A percentile compares a stretch with the other conserved stretches of the same genome.
Conservation (phyloP, 495 filamentous ascomycete genomes). For the Penicillium cinerascens region DNA sequence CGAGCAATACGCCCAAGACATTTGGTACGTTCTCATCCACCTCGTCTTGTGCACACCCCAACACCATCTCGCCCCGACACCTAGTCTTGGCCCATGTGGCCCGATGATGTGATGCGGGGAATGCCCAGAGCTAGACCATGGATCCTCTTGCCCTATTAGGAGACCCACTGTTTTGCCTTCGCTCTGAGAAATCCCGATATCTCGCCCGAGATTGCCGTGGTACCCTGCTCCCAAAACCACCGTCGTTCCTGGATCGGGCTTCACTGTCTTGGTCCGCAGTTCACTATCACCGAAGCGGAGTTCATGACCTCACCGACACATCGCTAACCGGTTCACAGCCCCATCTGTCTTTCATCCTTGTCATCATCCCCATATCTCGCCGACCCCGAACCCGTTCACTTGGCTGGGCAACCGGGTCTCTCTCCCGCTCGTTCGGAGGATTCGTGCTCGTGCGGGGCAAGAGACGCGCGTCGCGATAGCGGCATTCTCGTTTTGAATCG, state of each 20-base stretch:
- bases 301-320: background rate
- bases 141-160: slow-evolving; percentile 11
- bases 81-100: slow-evolving; percentile 22
- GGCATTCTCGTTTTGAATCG: slow-evolving; percentile 26
- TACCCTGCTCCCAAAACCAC: background rate
- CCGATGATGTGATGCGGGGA: slow-evolving; percentile 31
- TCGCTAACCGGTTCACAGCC: slow-evolving; percentile 8
- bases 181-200: slow-evolving; percentile 1
- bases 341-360: slow-evolving; percentile 27
- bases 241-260: background rate
- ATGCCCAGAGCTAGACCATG: slow-evolving; percentile 22
- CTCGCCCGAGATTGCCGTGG: background rate
- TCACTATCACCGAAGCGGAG: background rate
- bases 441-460: background rate
- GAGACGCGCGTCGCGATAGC: slow-evolving; percentile 1
- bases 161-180: background rate
- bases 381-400: slow-evolving; percentile 15
- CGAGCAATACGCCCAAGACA: slow-evolving; percentile 26
- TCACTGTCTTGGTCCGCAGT: background rate
- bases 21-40: slow-evolving; percentile 26
- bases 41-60: background rate
- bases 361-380: slow-evolving; percentile 25
- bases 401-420: slow-evolving; percentile 7
- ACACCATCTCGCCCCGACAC: background rate
- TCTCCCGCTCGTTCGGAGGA: background rate